These are phyloP conservation scores for Coemansia sp. DNA, from an alignment of 192 early-diverging fungal genomes.

Conservation along the genomic window DNA sequence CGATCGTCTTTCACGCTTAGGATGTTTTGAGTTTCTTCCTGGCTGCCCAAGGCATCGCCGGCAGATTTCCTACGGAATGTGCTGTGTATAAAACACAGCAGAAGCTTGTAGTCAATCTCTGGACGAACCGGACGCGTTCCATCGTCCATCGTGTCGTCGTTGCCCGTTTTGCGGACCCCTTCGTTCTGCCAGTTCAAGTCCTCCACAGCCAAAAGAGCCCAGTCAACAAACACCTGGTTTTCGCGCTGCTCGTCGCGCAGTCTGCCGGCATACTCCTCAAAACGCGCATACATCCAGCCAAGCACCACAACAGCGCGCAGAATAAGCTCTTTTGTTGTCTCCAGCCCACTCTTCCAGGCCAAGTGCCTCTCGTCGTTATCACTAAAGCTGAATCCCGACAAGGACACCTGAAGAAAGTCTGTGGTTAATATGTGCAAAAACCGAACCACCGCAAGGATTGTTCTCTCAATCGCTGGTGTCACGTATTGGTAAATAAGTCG, in stretches of 20 bases:
- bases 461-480: conserved; percentile 33
- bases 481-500: conserved; percentile 39
- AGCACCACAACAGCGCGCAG: conserved; percentile 26
- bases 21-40: conserved; percentile 3
- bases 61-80: conserved; percentile 20
- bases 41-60: neutral
- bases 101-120: conserved; percentile 33
- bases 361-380: neutral
- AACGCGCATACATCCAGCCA: conserved; percentile 35
- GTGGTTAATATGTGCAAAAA: conserved; percentile 17
- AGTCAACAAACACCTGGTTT: conserved; percentile 47
- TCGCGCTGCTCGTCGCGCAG: conserved; percentile 38
- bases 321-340: neutral
- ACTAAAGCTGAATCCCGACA: conserved; percentile 1
- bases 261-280: conserved; percentile 23
- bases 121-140: conserved; percentile 36
- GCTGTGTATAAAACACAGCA: conserved; percentile 34
- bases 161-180: conserved; percentile 24
- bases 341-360: neutral
- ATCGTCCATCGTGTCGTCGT: conserved; percentile 26
- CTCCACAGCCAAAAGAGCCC: conserved; percentile 38
- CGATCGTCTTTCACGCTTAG: neutral
- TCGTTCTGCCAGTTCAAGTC: conserved; percentile 50
- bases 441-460: conserved; percentile 20
- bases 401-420: conserved; percentile 1